phyloP scores from a whole-genome alignment of 805 yeast genomes.

The Starmerella bombicola region DNA sequence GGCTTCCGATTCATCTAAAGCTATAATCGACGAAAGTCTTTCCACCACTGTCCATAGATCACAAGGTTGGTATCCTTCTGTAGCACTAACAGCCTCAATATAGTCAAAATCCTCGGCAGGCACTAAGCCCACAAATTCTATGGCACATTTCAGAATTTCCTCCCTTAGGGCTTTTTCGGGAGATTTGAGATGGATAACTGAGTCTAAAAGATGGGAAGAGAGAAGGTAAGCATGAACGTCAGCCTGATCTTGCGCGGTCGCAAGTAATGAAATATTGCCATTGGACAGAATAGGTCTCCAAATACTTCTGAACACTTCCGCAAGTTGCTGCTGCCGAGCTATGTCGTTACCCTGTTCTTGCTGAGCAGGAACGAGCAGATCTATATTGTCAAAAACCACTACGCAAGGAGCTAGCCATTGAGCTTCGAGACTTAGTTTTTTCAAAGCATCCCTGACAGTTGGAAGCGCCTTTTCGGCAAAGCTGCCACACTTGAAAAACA shows the following conservation, averaged over 20 bases:
- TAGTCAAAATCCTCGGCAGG: constrained; percentile 29
- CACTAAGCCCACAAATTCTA: constrained; percentile 26
- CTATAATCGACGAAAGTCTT: constrained; percentile 31
- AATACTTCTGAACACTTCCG: constrained; percentile 45
- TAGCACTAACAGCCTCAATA: constrained; percentile 44
- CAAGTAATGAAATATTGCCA: constrained; percentile 44
- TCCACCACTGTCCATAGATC: constrained; percentile 65
- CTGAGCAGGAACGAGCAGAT: constrained; percentile 57
- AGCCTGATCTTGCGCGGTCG: constrained; percentile 54
- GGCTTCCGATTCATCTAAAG: constrained; percentile 3
- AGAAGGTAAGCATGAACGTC: constrained; percentile 47
- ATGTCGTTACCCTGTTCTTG: constrained; percentile 44
- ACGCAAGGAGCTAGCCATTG: constrained; percentile 73
- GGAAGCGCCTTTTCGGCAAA: constrained; percentile 44
- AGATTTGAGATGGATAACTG: constrained; percentile 44
- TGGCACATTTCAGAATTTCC: constrained; percentile 35
- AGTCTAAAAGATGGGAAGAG: constrained; percentile 60
- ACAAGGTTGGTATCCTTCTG: constrained; percentile 82
- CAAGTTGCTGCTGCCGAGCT: constrained; percentile 46
- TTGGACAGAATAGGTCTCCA: constrained; percentile 32
- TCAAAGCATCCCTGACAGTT: constrained; percentile 35
- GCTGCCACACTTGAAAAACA: constrained; percentile 43
- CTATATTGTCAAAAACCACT: constrained; percentile 65
- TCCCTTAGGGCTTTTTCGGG: constrained; percentile 57
- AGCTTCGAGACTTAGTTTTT: constrained; percentile 38